Conservation (phyloP, 257 asterid genomes). For the Nicotiana paniculata region DNA sequence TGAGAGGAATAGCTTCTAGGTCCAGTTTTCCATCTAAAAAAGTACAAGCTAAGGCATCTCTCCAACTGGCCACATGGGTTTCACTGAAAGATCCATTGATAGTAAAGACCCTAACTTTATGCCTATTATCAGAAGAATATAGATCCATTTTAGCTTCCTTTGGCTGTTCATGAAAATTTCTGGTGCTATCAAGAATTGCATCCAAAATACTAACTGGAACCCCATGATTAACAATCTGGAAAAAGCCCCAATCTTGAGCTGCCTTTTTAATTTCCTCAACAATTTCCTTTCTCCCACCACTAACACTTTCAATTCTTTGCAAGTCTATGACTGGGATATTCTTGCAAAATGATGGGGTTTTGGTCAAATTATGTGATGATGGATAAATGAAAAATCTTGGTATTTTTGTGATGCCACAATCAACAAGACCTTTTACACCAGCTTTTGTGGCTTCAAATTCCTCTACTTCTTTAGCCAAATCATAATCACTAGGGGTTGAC, state of each 20-base stretch:
- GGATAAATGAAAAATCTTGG: conserved; percentile 48
- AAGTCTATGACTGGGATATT: conserved; percentile 45
- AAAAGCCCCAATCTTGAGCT: conserved; percentile 58
- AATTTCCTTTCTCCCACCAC: conserved; percentile 16
- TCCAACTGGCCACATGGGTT: conserved; percentile 51
- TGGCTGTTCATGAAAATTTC: conserved; percentile 55
- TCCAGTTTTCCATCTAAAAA: conserved; percentile 36
- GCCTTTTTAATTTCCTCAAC: conserved; percentile 47
- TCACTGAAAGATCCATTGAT: conserved; percentile 34
- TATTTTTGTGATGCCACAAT: conserved; percentile 44
- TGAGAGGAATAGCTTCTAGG: conserved; percentile 35
- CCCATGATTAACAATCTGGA: conserved; percentile 67
- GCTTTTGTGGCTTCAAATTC: conserved; percentile 47
- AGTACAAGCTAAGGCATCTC: conserved; percentile 57
- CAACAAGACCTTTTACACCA: conserved; percentile 68
- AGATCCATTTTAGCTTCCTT: conserved; percentile 43
- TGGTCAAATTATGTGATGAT: conserved; percentile 13
- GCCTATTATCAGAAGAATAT: conserved; percentile 43
- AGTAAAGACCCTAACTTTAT: conserved; percentile 37
- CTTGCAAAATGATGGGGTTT: not conserved
- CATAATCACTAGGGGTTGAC: not conserved
- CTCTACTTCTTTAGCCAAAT: conserved; percentile 46
- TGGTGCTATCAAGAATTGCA: conserved; percentile 29
- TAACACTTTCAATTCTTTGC: conserved; percentile 24
- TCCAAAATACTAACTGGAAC: conserved; percentile 44